Evolutionary conservation across 2,329 filamentous ascomycete species (phyloP), one percentile per base, ranked within the genome.

Genomic region (Pyrenophora teres): DNA sequence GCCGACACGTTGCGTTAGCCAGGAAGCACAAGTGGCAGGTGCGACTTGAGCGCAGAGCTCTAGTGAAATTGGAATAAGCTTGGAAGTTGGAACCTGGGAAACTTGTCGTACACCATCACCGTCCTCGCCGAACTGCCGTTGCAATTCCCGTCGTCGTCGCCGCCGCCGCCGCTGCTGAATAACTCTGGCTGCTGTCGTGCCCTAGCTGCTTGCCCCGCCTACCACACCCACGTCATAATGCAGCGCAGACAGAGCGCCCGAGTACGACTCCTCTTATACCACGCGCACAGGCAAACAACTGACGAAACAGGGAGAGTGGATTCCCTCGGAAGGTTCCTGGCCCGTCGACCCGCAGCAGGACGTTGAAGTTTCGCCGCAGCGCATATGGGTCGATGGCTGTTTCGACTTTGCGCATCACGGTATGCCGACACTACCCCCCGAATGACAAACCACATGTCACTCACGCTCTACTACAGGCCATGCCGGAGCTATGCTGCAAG

Each of bases 341-440:
- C 85, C 85, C n/a, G 82, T 84, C 33, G 82, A 82, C 60, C 85
- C 85, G 9, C 85, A 87, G 71, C 76, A 85, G 35, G 82, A 85
- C 67, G 70, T 83, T 36, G 70, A 77, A 2, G 78, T 87, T 40
- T 77, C 76, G 21, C 81, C 87, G 50, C 86, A 89, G 65, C 87
- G 93, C 62, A 90, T 99, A 68, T 99, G 95, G 95, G 89, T 99
- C 21, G 94, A 99, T 74, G 94, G 94, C 57, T 99, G 94, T 81
- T 99, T 97, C 78, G 94, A 99, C 79, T 99, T 99, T 77, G 95
- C 92, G 77, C 94, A 99, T 74, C 94, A 97, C 74, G 94, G 90
- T 91, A 75, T 18, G 60, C 33, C 37, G 15, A 6, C 23, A 3
- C 27, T 3, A 30, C 21, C 2, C 32, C 3, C 9, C 15, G 7